Base-by-base conservation (phyloP, 352 stramenopile genomes). In the Phytophthora fragariae region DNA sequence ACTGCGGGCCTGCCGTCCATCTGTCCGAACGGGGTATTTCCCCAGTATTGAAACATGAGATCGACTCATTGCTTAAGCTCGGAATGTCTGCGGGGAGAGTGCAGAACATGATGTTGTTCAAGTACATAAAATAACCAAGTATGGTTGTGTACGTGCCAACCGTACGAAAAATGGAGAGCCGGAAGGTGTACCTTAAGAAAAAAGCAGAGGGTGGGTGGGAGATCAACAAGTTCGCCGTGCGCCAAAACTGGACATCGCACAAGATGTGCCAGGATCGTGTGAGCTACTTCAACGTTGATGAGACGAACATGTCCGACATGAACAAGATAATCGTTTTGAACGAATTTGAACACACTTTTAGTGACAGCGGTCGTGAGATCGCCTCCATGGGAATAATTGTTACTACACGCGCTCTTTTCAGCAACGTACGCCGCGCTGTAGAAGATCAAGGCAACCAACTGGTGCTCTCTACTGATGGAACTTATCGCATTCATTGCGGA, bases 71-170 rank as follows among this genome's bases (percentile, higher is more conserved):
- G 4, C 33, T 60, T 6, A 35, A 35, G 54, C 54, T 60, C 17
- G 15, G 54, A 3, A 60, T 47, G 29, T n/a, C 4, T 5, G 54
- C 54, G 5, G 54, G 54, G 3, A 29, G 54, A 31, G 27, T 60
- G 15, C 19, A 31, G 31, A 60, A 60, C 41, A 47, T 60, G 54
- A 29, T 60, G 11, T 15, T 60, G 10, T 60, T 46, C 17, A 60
- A 60, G n/a, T 60, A 60, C 33, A 12, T 41, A 17, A 27, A 12
- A 24, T 1, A 60, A 3, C 29, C 54, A 27, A 17, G 2, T 6
- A 47, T 60, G 54, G 1, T 60, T 5, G 14, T 4, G 3, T 31
- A 24, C 5, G n/a, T 60, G 9, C 33, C 54, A 12, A 31, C 29
- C 8, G 14, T 27, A 1, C 3, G 7, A 6, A 29, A 60, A 27